phyloP scores from a whole-genome alignment of 179 eudicot genomes.

The Heliamphora ciliata region DNA sequence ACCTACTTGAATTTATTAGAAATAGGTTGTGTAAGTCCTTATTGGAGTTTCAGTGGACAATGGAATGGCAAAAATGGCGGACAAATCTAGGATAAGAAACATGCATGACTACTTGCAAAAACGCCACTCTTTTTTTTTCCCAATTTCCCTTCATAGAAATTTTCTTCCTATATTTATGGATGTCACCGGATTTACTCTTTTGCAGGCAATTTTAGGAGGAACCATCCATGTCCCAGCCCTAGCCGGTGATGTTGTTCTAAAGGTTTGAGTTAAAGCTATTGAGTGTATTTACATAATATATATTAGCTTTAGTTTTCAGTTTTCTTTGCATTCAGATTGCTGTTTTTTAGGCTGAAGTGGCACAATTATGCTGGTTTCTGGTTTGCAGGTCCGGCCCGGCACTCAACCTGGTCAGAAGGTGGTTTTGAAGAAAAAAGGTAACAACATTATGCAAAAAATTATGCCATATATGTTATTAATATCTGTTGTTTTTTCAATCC shows the following conservation, averaged over 20 bases:
- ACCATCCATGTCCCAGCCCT: constrained; percentile 89
- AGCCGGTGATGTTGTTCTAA: constrained; percentile 85
- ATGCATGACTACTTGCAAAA: no score
- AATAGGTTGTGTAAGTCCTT: neutral
- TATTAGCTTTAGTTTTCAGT: no score
- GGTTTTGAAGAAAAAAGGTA: constrained; percentile 85
- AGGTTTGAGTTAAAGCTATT: constrained; percentile 35
- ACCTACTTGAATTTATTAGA: neutral
- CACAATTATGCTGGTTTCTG: neutral
- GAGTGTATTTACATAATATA: no score
- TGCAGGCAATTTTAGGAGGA: constrained; percentile 95
- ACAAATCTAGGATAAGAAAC: no score
- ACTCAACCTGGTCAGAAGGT: constrained; percentile 99
- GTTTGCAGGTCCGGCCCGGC: constrained; percentile 73
- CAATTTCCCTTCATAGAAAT: neutral
- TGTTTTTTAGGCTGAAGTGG: neutral
- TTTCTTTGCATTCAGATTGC: neutral
- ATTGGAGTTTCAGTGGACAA: no score
- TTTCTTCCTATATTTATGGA: constrained; percentile 3
- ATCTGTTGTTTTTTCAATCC: neutral
- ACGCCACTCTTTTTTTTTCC: neutral
- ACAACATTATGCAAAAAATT: constrained; percentile 11
- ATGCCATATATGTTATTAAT: neutral
- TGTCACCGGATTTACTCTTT: neutral
- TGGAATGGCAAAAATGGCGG: no score